A percentile compares a stretch with the other conserved stretches of the same genome.
Conservation (phyloP, 176 grass and related monocot genomes). For the Themeda triandra region DNA sequence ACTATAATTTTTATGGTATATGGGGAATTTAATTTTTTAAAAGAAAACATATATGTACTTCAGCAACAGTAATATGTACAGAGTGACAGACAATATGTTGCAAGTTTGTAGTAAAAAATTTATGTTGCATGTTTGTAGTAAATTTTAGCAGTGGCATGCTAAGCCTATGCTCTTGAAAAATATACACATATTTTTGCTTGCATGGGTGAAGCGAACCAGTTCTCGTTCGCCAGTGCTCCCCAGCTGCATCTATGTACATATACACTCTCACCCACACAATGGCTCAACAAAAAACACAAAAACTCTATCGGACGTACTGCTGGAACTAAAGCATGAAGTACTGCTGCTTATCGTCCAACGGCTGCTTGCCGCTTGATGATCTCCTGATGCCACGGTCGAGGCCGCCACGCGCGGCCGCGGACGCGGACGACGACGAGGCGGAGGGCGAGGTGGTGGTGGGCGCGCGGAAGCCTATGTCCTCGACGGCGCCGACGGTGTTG, state of each 20-base stretch:
- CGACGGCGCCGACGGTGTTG: conserved; percentile 84
- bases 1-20: too few relatives aligned
- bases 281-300: background rate
- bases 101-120: too few relatives aligned
- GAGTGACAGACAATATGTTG: background rate
- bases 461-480: conserved; percentile 73
- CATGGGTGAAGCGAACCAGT: background rate
- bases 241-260: too few relatives aligned
- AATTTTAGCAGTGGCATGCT: background rate
- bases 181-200: background rate
- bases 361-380: background rate
- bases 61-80: background rate
- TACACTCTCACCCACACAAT: background rate
- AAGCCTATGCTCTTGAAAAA: background rate
- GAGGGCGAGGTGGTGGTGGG: conserved; percentile 1
- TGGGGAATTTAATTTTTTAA: too few relatives aligned
- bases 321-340: background rate
- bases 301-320: background rate
- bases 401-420: background rate
- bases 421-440: background rate
- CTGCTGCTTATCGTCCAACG: background rate
- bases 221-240: background rate
- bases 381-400: background rate
- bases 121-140: background rate
- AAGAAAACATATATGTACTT: too few relatives aligned